Conservation (phyloP, 371 early-diverging fungal species). For the Blakeslea trispora region DNA sequence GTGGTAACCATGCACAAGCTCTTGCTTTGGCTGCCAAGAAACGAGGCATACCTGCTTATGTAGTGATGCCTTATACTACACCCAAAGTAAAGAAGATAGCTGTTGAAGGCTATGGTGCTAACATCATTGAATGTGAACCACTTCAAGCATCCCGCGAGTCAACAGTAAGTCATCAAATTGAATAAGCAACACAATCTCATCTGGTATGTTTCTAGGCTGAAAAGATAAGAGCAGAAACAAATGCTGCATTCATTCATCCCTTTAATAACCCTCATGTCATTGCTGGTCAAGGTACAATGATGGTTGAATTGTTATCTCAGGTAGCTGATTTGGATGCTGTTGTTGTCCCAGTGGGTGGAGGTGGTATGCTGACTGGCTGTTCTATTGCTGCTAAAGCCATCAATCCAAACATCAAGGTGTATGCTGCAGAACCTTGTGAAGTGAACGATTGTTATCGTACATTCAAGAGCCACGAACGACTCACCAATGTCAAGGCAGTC, state of each 20-base stretch:
- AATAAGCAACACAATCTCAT: neutral
- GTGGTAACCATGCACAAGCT: slow-evolving; percentile 58
- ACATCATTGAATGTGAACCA: slow-evolving; percentile 47
- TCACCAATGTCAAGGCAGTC: slow-evolving; percentile 16
- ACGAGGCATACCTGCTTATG: slow-evolving; percentile 48
- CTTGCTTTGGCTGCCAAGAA: slow-evolving; percentile 45
- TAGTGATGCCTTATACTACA: slow-evolving; percentile 58
- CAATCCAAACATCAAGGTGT: slow-evolving; percentile 38
- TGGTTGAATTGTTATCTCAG: slow-evolving; percentile 50
- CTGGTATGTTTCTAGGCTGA: slow-evolving; percentile 15
- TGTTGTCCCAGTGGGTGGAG: slow-evolving; percentile 58
- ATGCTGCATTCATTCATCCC: slow-evolving; percentile 48
- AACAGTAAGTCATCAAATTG: slow-evolving; percentile 19
- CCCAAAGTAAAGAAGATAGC: slow-evolving; percentile 55
- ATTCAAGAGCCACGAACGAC: slow-evolving; percentile 21
- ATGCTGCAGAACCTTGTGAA: slow-evolving; percentile 52
- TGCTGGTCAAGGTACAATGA: slow-evolving; percentile 65
- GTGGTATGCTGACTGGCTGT: slow-evolving; percentile 63
- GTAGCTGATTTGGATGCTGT: slow-evolving; percentile 46
- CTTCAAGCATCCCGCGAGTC: slow-evolving; percentile 33
- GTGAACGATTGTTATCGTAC: slow-evolving; percentile 47
- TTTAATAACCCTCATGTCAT: slow-evolving; percentile 53
- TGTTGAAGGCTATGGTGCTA: slow-evolving; percentile 56
- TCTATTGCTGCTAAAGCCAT: slow-evolving; percentile 47
- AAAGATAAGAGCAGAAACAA: slow-evolving; percentile 30